Evolutionary conservation across 1,139 yeast genomes (phyloP).

Genomic region (Candida pseudoviswanathii): DNA sequence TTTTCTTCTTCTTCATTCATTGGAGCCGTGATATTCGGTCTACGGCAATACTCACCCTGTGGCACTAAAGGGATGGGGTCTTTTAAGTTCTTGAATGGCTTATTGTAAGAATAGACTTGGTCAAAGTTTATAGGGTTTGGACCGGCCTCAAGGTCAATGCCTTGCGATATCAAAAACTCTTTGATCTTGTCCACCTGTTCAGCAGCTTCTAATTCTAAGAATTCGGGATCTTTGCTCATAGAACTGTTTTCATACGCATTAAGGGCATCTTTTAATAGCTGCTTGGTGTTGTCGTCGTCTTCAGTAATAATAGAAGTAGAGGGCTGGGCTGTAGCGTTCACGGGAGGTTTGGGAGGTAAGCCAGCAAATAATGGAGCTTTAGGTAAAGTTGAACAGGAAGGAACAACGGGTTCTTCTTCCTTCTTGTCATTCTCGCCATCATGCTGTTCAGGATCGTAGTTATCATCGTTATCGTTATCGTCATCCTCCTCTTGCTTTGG

Average conservation of each 20-base stretch:
- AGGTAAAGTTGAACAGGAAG: constrained; percentile 8
- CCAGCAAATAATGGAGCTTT: constrained; percentile 14
- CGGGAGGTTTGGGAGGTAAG: constrained; percentile 37
- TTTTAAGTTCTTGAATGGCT: constrained; percentile 36
- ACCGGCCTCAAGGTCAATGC: constrained; percentile 24
- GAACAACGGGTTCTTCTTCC: constrained; percentile 5
- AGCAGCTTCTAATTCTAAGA: constrained; percentile 29
- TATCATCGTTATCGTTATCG: constrained; percentile 21
- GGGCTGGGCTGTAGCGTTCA: constrained; percentile 17
- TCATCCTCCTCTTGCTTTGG: neutral
- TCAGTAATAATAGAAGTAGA: constrained; percentile 15
- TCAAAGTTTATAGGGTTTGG: constrained; percentile 31
- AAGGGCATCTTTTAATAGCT: constrained; percentile 32
- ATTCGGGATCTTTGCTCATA: constrained; percentile 32
- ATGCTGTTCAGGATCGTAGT: constrained; percentile 27
- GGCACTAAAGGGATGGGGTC: constrained; percentile 49
- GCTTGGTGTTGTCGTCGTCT: constrained; percentile 15
- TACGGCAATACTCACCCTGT: constrained; percentile 49
- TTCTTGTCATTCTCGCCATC: neutral
- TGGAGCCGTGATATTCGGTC: constrained; percentile 61
- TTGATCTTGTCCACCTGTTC: constrained; percentile 38
- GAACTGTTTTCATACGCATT: constrained; percentile 39
- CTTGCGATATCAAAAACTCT: constrained; percentile 29
- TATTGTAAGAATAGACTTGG: constrained; percentile 44
- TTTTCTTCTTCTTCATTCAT: constrained; percentile 57